Evolutionary conservation across 441 rosid species (phyloP).

Genomic region (Brassica hybrid): DNA sequence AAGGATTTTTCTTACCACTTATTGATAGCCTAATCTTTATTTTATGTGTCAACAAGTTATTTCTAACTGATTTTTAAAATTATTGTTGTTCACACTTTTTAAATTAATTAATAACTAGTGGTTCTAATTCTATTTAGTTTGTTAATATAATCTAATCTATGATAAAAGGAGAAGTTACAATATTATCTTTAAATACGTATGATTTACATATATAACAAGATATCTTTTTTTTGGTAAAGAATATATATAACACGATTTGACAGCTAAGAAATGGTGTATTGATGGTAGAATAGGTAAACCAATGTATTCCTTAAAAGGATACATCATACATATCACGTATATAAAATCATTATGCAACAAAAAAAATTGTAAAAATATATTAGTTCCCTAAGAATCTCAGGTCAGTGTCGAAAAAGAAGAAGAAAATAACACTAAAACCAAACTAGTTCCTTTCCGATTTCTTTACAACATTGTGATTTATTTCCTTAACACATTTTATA

Average conservation of each 20-base stretch:
- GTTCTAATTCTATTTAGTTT: not conserved
- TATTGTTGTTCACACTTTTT: not conserved
- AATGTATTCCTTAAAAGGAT: not conserved
- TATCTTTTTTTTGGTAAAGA: too few relatives aligned
- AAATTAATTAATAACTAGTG: not conserved
- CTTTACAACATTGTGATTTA: not conserved
- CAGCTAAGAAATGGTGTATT: constrained; percentile 11
- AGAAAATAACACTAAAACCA: not conserved
- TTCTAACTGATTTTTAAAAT: not conserved
- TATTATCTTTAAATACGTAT: not conserved
- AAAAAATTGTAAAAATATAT: not conserved
- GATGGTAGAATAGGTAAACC: not conserved
- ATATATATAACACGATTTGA: not conserved
- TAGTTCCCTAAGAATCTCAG: constrained; percentile 5
- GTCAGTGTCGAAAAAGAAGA: constrained; percentile 24
- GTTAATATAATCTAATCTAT: not conserved
- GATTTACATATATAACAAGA: not conserved
- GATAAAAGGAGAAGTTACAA: not conserved
- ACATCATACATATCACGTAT: not conserved
- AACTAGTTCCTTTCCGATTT: not conserved
- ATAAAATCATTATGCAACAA: not conserved
- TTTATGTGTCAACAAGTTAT: not conserved
- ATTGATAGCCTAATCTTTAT: not conserved
- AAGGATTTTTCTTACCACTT: not conserved
- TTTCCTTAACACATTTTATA: not conserved